Evolutionary conservation across 352 stramenopile genomes (phyloP), one percentile per base, ranked within the genome.

Genomic region (Pythium aphanidermatum): DNA sequence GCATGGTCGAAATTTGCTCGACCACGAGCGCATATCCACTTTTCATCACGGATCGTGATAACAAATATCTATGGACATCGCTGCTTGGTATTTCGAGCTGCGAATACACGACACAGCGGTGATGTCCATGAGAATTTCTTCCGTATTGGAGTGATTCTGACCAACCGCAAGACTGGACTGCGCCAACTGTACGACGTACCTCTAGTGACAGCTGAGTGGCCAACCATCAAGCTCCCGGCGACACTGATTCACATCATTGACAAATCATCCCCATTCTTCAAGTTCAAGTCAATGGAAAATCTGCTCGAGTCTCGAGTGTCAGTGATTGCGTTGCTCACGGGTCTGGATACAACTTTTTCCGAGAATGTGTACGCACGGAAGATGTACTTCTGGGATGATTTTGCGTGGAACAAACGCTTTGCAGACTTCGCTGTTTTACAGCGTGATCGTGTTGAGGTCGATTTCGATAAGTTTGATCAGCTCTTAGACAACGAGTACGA

Each of bases 351-450:
- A 20, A 92, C 80, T 6, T 92, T 92, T 51, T 78, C 68, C 4
- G 80, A 92, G 45, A 92, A 88, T 50, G 80, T 92, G 29, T 92
- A 92, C 41, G 80, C 80, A 12, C 80, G 80, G 16, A 87, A 89
- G 40, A 89, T 86, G 76, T 92, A 92, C 64, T 92, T 92, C 39
- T 92, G 74, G 74, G 73, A 92, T 38, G 74, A 92, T n/a, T 92
- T 92, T 49, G 79, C 70, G 21, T 88, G 68, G 60, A 69, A 87
- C 39, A 80, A 74, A 67, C 71, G 66, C 39, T 92, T 92, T 42
- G 74, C 60, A 10, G 77, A 92, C 58, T 86, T 86, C 44, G 76
- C 78, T n/a, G 51, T 83, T 26, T 65, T 92, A 27, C 64, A 79
- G 46, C 71, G 74, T 16, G 76, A 88, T 36, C 47, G 59, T 28